Conservation (phyloP, 2,329 filamentous ascomycete genomes). For the Ascosphaera apis region DNA sequence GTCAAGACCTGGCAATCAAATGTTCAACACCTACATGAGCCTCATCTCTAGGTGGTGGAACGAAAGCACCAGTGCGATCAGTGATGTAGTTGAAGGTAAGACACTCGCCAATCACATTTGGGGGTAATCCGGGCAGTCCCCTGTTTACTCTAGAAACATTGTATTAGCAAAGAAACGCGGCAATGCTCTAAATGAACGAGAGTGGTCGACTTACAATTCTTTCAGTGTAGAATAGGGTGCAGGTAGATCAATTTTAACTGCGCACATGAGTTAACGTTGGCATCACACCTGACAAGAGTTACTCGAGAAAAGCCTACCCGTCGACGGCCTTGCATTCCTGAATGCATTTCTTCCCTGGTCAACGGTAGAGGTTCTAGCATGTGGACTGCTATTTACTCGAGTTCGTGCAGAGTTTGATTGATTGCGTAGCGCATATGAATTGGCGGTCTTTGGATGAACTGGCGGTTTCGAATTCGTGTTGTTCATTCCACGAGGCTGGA, state of each 20-base stretch:
- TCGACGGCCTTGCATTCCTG: conserved; percentile 2
- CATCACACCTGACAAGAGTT: background rate
- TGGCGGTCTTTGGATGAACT: background rate
- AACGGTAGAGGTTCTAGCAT: background rate
- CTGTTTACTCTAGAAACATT: conserved; percentile 3
- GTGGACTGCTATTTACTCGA: background rate
- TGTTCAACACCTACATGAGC: conserved; percentile 7
- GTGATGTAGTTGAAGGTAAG: conserved; percentile 9
- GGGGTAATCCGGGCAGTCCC: background rate
- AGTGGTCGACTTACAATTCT: background rate
- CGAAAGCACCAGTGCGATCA: conserved; percentile 9
- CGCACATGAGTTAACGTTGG: background rate
- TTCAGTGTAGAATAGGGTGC: background rate
- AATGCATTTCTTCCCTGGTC: background rate
- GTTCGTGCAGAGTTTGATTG: background rate
- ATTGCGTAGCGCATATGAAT: background rate
- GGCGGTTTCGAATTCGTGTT: background rate
- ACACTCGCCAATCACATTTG: background rate
- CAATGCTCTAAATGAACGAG: background rate
- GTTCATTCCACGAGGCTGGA: background rate
- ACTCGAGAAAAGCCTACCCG: conserved; percentile 1
- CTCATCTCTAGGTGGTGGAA: conserved; percentile 9
- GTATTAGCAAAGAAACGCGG: conserved; percentile 1
- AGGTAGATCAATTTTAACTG: background rate
- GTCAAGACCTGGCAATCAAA: background rate